phyloP scores from a whole-genome alignment of 78 protist genomes.

The Pelomyxa schiedti region DNA sequence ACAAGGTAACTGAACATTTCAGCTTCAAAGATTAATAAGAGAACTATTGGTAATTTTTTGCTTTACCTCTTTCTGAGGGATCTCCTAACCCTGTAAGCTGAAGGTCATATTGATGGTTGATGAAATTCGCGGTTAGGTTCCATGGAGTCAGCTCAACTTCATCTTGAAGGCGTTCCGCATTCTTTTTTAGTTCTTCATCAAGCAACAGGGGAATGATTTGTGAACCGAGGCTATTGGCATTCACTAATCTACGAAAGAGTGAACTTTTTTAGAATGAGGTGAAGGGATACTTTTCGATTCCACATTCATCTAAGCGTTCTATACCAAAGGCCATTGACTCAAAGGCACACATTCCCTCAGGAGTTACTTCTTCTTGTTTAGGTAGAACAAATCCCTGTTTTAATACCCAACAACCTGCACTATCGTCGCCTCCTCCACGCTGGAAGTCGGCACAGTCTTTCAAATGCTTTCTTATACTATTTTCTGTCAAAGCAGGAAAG shows the following conservation, averaged over 20 bases:
- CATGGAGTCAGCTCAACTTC: background rate
- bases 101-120: background rate
- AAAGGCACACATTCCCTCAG: background rate
- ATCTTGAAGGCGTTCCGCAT: background rate
- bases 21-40: too few relatives aligned
- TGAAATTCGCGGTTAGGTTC: background rate
- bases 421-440: background rate
- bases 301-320: background rate
- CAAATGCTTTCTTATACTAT: background rate
- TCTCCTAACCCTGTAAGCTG: background rate
- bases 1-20: too few relatives aligned
- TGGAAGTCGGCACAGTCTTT: background rate
- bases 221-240: too few relatives aligned
- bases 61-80: background rate
- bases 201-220: too few relatives aligned
- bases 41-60: background rate
- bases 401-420: background rate
- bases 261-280: background rate
- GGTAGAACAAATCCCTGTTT: background rate
- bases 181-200: background rate
- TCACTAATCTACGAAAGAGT: background rate
- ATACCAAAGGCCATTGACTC: background rate
- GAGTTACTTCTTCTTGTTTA: background rate
- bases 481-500: background rate
- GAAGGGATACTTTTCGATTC: background rate